Evolutionary conservation across 2,329 filamentous ascomycete genomes (phyloP).

Genomic region (Apiospora phragmitis): DNA sequence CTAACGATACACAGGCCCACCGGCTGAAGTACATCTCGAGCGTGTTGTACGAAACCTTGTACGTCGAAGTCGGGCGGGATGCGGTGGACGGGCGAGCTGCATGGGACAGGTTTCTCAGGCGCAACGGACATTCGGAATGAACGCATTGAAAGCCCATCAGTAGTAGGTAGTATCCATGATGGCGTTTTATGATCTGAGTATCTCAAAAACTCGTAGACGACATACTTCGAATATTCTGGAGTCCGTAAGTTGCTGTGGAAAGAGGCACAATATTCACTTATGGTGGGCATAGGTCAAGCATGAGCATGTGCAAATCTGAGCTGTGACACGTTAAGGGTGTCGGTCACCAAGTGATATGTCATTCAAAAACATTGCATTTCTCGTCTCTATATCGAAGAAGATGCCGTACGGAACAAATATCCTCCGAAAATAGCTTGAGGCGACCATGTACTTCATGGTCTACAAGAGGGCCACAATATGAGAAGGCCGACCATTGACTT

Average conservation of each 20-base stretch:
- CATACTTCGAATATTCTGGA: neutral
- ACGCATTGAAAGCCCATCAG: neutral
- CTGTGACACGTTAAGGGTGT: neutral
- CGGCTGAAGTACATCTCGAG: neutral
- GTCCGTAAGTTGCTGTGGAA: neutral
- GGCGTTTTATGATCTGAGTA: neutral
- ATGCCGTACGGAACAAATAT: neutral
- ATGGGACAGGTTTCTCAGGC: neutral
- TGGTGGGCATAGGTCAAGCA: too few species aligned
- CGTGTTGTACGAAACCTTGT: too few species aligned
- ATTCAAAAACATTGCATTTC: slow-evolving; percentile 9
- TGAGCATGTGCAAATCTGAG: too few species aligned
- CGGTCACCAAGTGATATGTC: neutral
- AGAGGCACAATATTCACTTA: neutral
- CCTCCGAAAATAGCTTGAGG: neutral
- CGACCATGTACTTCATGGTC: neutral
- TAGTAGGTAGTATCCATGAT: neutral
- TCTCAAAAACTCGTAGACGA: neutral
- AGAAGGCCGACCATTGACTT: neutral
- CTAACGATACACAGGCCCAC: neutral
- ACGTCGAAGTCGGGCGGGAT: too few species aligned
- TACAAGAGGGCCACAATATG: neutral
- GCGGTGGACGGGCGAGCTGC: too few species aligned
- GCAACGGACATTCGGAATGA: neutral
- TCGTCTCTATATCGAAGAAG: slow-evolving; percentile 8